Base-by-base conservation (phyloP, 176 grass and related monocot species). In the Hyparrhenia diplandra region DNA sequence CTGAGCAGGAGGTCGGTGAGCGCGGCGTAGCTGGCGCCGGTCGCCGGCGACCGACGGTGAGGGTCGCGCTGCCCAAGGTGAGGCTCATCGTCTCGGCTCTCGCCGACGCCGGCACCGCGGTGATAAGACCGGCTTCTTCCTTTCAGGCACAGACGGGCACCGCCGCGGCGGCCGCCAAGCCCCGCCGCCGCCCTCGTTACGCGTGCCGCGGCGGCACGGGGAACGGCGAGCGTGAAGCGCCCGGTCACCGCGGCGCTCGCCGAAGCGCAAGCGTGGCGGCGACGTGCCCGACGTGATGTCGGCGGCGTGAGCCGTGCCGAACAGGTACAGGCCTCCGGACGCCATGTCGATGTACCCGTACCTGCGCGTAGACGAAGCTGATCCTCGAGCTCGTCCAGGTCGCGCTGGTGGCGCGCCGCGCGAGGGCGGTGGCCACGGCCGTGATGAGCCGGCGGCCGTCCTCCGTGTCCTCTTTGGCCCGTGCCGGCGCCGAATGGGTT, bases 401-500 rank as follows among this genome's bases (percentile, higher is more conserved):
- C n/a, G n/a, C 71, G 46, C 0, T 51, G 46, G 4, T 1, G 47
- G 16, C 46, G 29, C 46, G 71, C 4, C 25, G 70, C 16, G 28
- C 16, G 46, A 73, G 45, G 71, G 45, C 71, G 29, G 71, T 46
- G 71, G 12, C 28, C 17, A 32, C 70, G 70, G 43, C 70, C 14
- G 42, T 45, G 43, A 52, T 13, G 9, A 73, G 70, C 16, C 46
- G 71, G 45, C 71, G 71, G 46, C 7, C 71, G 27, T 73, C 71
- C 9, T 54, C 71, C 4, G 17, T 54, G 46, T 73, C 69, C 40
- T 46, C n/a, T 45, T 3, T 9, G 40, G 68, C 40, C 6, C 7
- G 68, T 71, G 68, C 68, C 70, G 43, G 70, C 70, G 45, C 70
- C 70, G 70, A 71, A 71, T 46, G 68, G 68, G 68, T 28, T 71